These are phyloP conservation scores for Chytridiales sp. DNA, from an alignment of 371 early-diverging fungal genomes.

Conservation along the genomic window DNA sequence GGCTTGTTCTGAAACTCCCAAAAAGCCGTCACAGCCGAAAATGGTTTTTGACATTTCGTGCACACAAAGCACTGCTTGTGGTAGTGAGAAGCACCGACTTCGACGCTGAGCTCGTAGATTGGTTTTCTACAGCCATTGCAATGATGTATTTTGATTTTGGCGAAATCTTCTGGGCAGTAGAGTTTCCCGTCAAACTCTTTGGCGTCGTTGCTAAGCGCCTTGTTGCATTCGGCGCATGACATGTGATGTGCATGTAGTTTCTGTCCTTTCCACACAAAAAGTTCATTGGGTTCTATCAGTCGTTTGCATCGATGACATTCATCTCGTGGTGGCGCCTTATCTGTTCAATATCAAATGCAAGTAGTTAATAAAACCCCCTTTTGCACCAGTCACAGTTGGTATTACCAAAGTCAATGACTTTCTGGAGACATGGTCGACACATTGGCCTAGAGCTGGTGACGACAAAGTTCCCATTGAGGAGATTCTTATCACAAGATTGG, in stretches of 20 bases:
- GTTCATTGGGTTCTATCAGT: slow-evolving; percentile 20
- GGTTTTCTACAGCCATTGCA: slow-evolving; percentile 44
- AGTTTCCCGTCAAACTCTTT: slow-evolving; percentile 47
- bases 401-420: slow-evolving; percentile 33
- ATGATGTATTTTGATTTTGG: slow-evolving; percentile 22
- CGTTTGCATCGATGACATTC: slow-evolving; percentile 46
- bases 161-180: slow-evolving; percentile 45
- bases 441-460: slow-evolving; percentile 43
- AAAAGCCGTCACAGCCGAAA: slow-evolving; percentile 31
- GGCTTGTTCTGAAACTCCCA: slow-evolving; percentile 41
- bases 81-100: slow-evolving; percentile 42
- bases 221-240: slow-evolving; percentile 40
- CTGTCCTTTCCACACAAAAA: slow-evolving; percentile 23
- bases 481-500: slow-evolving; percentile 33
- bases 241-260: slow-evolving; percentile 47
- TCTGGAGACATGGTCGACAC: slow-evolving; percentile 41
- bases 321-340: not conserved
- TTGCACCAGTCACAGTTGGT: not conserved
- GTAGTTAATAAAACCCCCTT: too few relatives aligned
- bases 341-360: not conserved
- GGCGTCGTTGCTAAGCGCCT: slow-evolving; percentile 26
- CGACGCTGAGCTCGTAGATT: slow-evolving; percentile 38
- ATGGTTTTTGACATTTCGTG: slow-evolving; percentile 45
- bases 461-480: slow-evolving; percentile 36
- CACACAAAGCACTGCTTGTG: slow-evolving; percentile 51